Conservation (phyloP, 2,329 filamentous ascomycete genomes). For the Cladobotryum protrusum region DNA sequence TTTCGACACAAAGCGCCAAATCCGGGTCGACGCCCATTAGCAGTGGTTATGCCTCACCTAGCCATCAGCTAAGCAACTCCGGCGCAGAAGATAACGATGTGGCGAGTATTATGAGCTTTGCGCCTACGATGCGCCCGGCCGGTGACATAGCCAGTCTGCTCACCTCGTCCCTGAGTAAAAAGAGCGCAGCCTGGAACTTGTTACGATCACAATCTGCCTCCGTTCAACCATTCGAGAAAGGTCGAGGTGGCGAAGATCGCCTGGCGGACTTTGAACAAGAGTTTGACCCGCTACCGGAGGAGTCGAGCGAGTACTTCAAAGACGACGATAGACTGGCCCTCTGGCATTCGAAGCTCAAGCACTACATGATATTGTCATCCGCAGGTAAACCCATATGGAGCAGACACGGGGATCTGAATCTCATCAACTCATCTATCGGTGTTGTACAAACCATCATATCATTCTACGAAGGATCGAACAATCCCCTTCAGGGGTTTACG, state of each 20-base stretch:
- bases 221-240: conserved; percentile 55
- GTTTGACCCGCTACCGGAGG: conserved; percentile 67
- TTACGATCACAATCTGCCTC: conserved; percentile 56
- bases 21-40: conserved; percentile 31
- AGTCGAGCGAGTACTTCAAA: conserved; percentile 32
- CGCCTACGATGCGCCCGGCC: conserved; percentile 54
- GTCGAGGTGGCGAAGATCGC: conserved; percentile 38
- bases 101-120: conserved; percentile 60
- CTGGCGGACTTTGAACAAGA: conserved; percentile 67
- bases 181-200: conserved; percentile 63
- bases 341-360: conserved; percentile 92
- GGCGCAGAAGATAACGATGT: conserved; percentile 53
- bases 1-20: conserved; percentile 37
- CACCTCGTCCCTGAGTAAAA: conserved; percentile 60
- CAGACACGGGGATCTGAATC: conserved; percentile 79
- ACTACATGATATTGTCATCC: conserved; percentile 93
- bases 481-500: conserved; percentile 75
- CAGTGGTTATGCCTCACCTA: conserved; percentile 37
- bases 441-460: conserved; percentile 97
- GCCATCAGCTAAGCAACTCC: conserved; percentile 22
- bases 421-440: conserved; percentile 91
- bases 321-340: conserved; percentile 58
- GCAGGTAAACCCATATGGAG: conserved; percentile 98
- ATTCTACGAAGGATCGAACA: conserved; percentile 78
- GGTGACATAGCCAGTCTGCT: conserved; percentile 79